Percentiles rank a stretch among this genome's conserved stretches.
phyloP scores from a whole-genome alignment of 208 protist genomes.

The Tritrichomonas foetus region DNA sequence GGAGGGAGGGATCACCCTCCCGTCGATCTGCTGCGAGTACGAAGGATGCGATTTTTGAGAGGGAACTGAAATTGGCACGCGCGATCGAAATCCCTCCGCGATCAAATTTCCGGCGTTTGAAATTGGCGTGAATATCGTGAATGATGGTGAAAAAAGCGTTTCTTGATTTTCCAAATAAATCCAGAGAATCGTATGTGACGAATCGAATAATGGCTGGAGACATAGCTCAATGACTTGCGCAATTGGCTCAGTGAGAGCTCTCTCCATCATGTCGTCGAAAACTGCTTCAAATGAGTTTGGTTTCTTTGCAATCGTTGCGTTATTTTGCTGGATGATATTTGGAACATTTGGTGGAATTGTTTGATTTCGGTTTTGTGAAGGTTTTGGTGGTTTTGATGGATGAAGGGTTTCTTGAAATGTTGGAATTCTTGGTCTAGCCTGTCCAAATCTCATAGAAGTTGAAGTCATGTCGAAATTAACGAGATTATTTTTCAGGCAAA shows the following conservation, averaged over 20 bases:
- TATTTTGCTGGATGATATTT: too few species aligned
- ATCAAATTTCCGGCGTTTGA: neutral
- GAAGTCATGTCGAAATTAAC: too few species aligned
- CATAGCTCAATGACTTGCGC: neutral
- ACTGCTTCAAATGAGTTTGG: neutral
- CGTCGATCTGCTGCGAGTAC: neutral
- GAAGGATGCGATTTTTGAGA: neutral
- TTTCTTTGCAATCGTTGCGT: too few species aligned
- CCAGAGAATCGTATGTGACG: neutral
- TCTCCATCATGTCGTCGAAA: slow-evolving; percentile 10
- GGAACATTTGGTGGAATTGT: too few species aligned
- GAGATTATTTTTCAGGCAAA: too few species aligned
- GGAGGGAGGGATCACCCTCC: neutral
- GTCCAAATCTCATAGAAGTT: too few species aligned
- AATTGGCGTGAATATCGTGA: neutral
- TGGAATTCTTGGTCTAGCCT: too few species aligned
- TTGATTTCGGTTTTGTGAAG: too few species aligned
- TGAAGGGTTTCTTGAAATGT: too few species aligned
- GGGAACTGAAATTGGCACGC: neutral
- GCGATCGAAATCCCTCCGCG: neutral
- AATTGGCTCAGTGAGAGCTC: neutral
- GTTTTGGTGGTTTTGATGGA: too few species aligned
- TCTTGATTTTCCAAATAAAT: neutral
- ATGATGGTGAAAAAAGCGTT: neutral
- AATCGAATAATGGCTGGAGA: neutral